Evolutionary conservation across 2,329 filamentous ascomycete genomes (phyloP), one percentile per base, ranked within the genome.

Genomic region (Sphaerulina vaccinii): DNA sequence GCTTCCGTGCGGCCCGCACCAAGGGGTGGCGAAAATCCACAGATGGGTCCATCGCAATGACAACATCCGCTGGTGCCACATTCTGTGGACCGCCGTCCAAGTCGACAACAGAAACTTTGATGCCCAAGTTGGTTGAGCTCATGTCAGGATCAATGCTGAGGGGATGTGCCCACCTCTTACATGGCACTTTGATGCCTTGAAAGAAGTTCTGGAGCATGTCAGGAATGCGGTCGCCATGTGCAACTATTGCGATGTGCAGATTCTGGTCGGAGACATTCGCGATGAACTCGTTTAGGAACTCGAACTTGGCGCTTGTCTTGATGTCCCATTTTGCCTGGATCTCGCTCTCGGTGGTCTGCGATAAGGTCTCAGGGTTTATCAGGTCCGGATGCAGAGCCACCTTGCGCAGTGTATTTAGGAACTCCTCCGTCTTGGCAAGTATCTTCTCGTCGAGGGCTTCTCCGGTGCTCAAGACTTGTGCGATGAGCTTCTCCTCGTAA

Each of bases 11-110:
- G 15, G 54, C 48, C 3, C 54, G 50, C 19, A 57, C 38, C 15
- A 55, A 32, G 5, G 55, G 55, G 24, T 57, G 37, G 24, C 52
- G 49, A 18, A 46, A 39, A n/a, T 58, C 38, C 1, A 52, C 44
- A 2, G 62, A 59, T 10, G 70, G 68, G 45, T 75, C 68, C 6
- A 77, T 55, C 27, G 68, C 70, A n/a, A 76, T 65, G 11, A 75
- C 68, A 2, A 73, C 56, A 48, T 73, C 66, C 1, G 69, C 65
- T n/a, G 62, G 51, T 7, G 60, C 56, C 2, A 66, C 49, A 8
- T 63, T 47, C 11, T 60, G 57, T 3, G 56, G 56, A 5, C 60
- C 54, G 16, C 57, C 55, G 9, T 60, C 54, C 10, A 62, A 61
- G 13, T 69, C 60, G 3, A 75, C 45, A 1, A 75, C 60, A 1